Evolutionary conservation across 2,329 filamentous ascomycete genomes (phyloP), one percentile per base, ranked within the genome.

Genomic region (Neofusicoccum laricinum): DNA sequence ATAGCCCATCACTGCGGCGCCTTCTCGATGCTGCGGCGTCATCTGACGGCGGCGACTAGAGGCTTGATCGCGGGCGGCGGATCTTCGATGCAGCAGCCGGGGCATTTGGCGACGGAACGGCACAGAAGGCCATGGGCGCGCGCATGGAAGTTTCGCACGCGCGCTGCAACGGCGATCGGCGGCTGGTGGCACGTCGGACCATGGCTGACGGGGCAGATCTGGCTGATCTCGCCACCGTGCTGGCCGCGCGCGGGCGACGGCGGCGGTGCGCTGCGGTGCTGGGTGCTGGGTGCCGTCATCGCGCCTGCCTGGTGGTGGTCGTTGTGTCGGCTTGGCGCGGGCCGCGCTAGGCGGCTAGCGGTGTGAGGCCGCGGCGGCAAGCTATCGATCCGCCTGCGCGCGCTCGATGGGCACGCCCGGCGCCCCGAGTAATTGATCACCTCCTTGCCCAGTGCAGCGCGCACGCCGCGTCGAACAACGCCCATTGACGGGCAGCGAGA

Each of bases 391-490:
- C 38, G 53, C 53, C 53, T 43, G 36, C 53, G 14, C 21, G 17
- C 8, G 2, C 21, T 45, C 53, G 53, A 58, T 58, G 53, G 38
- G 15, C 21, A 58, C 19, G 38, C 53, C 21, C 50, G 50, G 38
- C 38, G 38, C 53, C 51, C 38, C 53, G 53, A 58, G 38, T 58
- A 58, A 58, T 58, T 58, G 38, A 43, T 58, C 38, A 15, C 17
- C 53, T 58, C 53, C 36, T 17, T 58, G 53, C 53, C 53, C 53
- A 45, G 36, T 12, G 36, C 36, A 38, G 36, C 36, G 36, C 14
- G 36, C 11, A 38, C 4, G 36, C 25, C 25, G 25, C 25, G 7
- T 53, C 34, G 32, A 51, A 32, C 4, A 34, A 34, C 14, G 48
- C 21, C 48, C 51, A 19, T 58, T 34, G 55, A 25, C 55, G 55